Conservation (phyloP, 1,284 basidiomycete species). For the Tilletia caries region DNA sequence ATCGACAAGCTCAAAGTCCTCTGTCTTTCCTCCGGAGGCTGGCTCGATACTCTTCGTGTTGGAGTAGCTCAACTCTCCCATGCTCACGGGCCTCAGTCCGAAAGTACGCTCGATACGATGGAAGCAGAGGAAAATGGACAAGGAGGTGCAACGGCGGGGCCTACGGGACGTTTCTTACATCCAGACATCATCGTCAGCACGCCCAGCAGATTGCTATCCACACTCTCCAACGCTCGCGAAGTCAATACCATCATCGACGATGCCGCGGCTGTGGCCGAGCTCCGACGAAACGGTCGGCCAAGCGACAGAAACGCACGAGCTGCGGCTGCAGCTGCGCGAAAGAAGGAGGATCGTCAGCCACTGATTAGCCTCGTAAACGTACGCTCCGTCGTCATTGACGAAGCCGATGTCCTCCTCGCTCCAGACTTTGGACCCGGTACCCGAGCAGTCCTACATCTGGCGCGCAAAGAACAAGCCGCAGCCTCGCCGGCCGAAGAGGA, state of each 20-base stretch:
- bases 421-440: constrained; percentile 33
- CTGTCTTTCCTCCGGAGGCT: constrained; percentile 57
- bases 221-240: not conserved
- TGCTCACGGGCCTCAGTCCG: not conserved
- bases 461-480: constrained; percentile 9
- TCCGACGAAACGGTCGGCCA: not conserved
- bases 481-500: not conserved
- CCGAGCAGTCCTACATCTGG: constrained; percentile 3
- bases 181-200: constrained; percentile 14
- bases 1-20: constrained; percentile 69
- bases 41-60: constrained; percentile 11
- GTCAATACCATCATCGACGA: constrained; percentile 4
- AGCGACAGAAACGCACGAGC: too few species aligned
- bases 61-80: not conserved
- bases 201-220: not conserved
- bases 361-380: constrained; percentile 60
- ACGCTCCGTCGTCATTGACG: constrained; percentile 82
- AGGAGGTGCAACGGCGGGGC: not conserved
- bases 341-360: not conserved
- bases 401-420: constrained; percentile 86
- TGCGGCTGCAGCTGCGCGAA: too few species aligned
- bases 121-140: not conserved
- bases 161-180: not conserved
- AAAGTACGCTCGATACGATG: too few species aligned
- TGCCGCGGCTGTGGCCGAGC: not conserved